Evolutionary conservation across 352 stramenopile species (phyloP).

Genomic region (Globisporangium acanthophoron): DNA sequence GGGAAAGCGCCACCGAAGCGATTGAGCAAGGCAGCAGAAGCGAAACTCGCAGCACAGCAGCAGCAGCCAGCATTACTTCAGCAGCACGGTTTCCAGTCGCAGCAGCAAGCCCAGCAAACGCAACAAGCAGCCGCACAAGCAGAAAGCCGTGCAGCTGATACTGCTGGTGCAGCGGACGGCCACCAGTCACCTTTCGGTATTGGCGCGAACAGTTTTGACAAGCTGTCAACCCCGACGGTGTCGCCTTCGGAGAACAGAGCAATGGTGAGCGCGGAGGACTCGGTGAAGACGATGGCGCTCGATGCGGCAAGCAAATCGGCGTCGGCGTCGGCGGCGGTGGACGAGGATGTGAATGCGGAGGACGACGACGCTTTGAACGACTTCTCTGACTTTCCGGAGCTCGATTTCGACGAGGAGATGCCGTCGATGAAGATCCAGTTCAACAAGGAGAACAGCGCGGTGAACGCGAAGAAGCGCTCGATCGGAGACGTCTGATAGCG

Average conservation of each 20-base stretch:
- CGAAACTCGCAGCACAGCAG: slow-evolving; percentile 7
- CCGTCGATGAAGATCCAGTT: slow-evolving; percentile 33
- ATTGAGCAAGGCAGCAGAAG: slow-evolving; percentile 10
- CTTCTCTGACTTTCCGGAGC: slow-evolving; percentile 67
- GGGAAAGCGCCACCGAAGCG: slow-evolving; percentile 5
- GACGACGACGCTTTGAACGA: slow-evolving; percentile 67
- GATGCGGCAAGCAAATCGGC: slow-evolving; percentile 8
- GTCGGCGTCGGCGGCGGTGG: not conserved
- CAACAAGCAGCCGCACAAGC: not conserved
- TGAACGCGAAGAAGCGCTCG: slow-evolving; percentile 53
- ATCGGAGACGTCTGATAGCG: slow-evolving; percentile 52
- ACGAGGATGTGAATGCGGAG: not conserved
- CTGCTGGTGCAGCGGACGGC: slow-evolving; percentile 2
- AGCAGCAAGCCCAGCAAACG: not conserved
- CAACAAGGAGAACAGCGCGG: slow-evolving; percentile 64
- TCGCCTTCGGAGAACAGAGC: slow-evolving; percentile 11
- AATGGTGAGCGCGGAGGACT: slow-evolving; percentile 5
- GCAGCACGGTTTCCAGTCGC: not conserved
- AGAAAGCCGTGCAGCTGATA: not conserved
- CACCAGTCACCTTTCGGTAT: slow-evolving; percentile 11
- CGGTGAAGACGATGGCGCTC: slow-evolving; percentile 10
- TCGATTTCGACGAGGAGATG: slow-evolving; percentile 71
- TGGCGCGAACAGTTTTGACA: slow-evolving; percentile 7
- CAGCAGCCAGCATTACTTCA: not conserved
- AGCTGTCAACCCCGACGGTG: slow-evolving; percentile 15